These are phyloP conservation scores for Trichoderma erinaceum DNA, from an alignment of 495 filamentous ascomycete genomes.

Conservation along the genomic window DNA sequence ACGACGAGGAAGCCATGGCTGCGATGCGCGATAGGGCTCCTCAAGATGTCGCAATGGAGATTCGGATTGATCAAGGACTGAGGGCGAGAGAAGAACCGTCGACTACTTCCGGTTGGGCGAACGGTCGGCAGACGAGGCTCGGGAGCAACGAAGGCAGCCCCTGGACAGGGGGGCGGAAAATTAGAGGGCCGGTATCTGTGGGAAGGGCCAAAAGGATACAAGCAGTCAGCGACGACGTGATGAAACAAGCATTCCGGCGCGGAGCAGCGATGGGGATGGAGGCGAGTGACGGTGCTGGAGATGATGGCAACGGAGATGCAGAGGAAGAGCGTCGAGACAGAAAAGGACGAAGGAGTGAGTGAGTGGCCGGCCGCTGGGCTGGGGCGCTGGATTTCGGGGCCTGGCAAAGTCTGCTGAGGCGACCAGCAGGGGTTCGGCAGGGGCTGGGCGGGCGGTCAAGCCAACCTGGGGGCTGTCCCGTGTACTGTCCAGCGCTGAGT, in stretches of 20 bases:
- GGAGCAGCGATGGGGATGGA: background rate
- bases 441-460: constrained; percentile 10
- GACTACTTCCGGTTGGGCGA: constrained; percentile 3
- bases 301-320: background rate
- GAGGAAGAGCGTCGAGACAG: background rate
- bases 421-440: constrained; percentile 9
- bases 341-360: constrained; percentile 12
- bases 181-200: constrained; percentile 2
- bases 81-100: constrained; percentile 1
- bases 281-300: background rate
- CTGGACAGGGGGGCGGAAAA: constrained; percentile 5
- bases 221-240: constrained; percentile 7
- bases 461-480: constrained; percentile 12
- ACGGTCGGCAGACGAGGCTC: constrained; percentile 14
- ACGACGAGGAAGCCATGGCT: constrained; percentile 86
- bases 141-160: constrained; percentile 11
- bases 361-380: constrained; percentile 1
- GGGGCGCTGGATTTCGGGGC: background rate
- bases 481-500: constrained; percentile 10
- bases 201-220: constrained; percentile 11
- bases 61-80: background rate
- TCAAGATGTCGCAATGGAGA: background rate
- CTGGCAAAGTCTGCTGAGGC: constrained; percentile 11
- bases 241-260: constrained; percentile 6
- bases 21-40: background rate